phyloP scores from a whole-genome alignment of 108 stramenopile genomes.

The Fistulifera pelliculosa region DNA sequence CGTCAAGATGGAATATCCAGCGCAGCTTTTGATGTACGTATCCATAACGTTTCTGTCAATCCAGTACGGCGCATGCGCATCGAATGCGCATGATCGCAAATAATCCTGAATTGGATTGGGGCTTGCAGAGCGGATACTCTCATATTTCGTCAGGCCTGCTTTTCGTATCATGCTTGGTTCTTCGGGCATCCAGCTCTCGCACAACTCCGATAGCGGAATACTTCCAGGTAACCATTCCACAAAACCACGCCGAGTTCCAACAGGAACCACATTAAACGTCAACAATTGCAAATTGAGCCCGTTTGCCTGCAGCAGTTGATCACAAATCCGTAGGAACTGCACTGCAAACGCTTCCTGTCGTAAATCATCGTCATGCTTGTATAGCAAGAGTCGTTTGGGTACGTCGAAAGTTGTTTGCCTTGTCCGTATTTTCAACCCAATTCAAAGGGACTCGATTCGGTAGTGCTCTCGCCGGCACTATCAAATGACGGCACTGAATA shows the following conservation, averaged over 20 bases:
- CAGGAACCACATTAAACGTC: constrained; percentile 72
- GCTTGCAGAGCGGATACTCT: constrained; percentile 14
- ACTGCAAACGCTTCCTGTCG: constrained; percentile 81
- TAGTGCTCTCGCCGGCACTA: no score
- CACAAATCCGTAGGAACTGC: constrained; percentile 70
- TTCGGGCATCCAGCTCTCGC: constrained; percentile 15
- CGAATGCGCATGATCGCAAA: constrained; percentile 58
- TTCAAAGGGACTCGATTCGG: constrained; percentile 16
- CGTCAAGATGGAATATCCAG: constrained; percentile 97
- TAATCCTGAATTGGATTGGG: constrained; percentile 79
- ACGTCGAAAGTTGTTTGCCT: constrained; percentile 22
- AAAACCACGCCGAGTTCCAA: constrained; percentile 64
- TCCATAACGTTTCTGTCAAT: constrained; percentile 75
- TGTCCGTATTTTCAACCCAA: constrained; percentile 40
- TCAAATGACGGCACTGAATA: no score
- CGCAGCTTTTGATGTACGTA: constrained; percentile 91
- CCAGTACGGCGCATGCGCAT: constrained; percentile 54
- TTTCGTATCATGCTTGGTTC: constrained; percentile 21
- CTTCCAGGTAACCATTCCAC: constrained; percentile 83
- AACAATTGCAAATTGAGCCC: constrained; percentile 77
- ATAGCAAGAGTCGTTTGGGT: constrained; percentile 61
- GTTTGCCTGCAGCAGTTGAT: constrained; percentile 54
- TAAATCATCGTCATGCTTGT: constrained; percentile 84
- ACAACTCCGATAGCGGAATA: constrained; percentile 75
- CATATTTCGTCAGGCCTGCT: constrained; percentile 55